Evolutionary conservation across 768 basidiomycete genomes (phyloP).

Genomic region (Austroboletus eburneus): DNA sequence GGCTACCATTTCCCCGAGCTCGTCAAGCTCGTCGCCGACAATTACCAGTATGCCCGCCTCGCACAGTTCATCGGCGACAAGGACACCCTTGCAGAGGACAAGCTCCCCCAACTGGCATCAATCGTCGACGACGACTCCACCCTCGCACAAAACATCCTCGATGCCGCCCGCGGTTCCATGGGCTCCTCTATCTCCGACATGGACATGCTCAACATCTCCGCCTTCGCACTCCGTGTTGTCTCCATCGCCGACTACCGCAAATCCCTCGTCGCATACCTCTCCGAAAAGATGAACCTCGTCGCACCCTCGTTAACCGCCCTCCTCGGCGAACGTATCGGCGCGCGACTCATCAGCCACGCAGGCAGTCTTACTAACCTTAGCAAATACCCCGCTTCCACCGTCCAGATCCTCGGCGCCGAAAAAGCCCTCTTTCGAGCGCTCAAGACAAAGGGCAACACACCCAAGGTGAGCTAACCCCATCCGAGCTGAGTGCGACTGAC

Average conservation of each 20-base stretch:
- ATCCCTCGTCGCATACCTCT: conserved; percentile 77
- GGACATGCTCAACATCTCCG: conserved; percentile 92
- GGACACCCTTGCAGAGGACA: conserved; percentile 71
- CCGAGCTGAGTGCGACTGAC: too few relatives aligned
- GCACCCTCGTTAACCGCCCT: conserved; percentile 90
- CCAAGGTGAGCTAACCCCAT: conserved; percentile 55
- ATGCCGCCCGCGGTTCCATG: conserved; percentile 93
- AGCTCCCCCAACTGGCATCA: conserved; percentile 71
- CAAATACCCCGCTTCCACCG: conserved; percentile 98
- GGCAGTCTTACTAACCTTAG: conserved; percentile 94
- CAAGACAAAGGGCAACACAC: conserved; percentile 98
- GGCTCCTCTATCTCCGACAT: conserved; percentile 87
- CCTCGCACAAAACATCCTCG: conserved; percentile 88
- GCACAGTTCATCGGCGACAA: conserved; percentile 90
- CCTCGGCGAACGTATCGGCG: conserved; percentile 89
- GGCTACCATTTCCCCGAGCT: conserved; percentile 99
- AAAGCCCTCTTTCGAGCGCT: conserved; percentile 96
- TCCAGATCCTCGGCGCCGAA: conserved; percentile 97
- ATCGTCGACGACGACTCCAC: conserved; percentile 82
- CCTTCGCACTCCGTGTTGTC: conserved; percentile 87
- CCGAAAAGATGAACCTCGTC: conserved; percentile 97
- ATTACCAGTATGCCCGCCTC: conserved; percentile 86
- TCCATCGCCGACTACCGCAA: conserved; percentile 94
- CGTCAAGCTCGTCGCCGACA: conserved; percentile 88
- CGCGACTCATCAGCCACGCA: conserved; percentile 90